Evolutionary conservation across 2,329 filamentous ascomycete species (phyloP).

Genomic region (Cordyceps cicadae): DNA sequence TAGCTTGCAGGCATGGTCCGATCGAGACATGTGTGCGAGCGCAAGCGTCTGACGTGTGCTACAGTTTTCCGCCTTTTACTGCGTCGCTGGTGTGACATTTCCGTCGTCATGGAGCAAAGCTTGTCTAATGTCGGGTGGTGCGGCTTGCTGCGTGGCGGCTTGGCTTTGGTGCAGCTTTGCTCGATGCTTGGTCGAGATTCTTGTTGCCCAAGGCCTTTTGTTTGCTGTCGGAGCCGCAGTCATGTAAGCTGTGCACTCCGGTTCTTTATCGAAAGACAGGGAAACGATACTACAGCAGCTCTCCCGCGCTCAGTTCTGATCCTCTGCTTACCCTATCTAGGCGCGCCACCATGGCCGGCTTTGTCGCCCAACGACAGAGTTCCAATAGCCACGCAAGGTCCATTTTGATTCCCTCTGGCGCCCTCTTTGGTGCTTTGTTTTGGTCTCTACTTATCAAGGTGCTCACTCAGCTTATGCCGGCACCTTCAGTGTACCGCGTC

Average conservation of each 20-base stretch:
- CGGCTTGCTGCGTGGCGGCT: not conserved
- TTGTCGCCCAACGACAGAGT: not conserved
- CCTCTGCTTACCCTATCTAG: not conserved
- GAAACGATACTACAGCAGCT: no score
- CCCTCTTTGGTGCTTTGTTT: not conserved
- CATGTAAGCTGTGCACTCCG: not conserved
- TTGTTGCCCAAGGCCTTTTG: not conserved
- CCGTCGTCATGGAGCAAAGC: not conserved
- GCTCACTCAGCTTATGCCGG: not conserved
- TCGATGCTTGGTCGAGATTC: not conserved
- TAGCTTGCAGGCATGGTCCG: not conserved
- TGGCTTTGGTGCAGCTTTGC: not conserved
- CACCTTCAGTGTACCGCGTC: not conserved
- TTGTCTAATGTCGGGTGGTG: not conserved
- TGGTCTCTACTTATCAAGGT: not conserved
- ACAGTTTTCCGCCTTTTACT: not conserved
- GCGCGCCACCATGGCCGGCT: not conserved
- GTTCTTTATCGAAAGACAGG: not conserved
- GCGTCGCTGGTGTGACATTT: not conserved
- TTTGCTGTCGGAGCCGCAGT: not conserved
- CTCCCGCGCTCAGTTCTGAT: not conserved
- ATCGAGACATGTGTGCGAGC: not conserved
- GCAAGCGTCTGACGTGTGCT: not conserved
- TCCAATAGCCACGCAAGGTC: not conserved
- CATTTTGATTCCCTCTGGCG: not conserved